Evolutionary conservation across 176 grass and related monocot genomes (phyloP).

Genomic region (Paspalum notatum): DNA sequence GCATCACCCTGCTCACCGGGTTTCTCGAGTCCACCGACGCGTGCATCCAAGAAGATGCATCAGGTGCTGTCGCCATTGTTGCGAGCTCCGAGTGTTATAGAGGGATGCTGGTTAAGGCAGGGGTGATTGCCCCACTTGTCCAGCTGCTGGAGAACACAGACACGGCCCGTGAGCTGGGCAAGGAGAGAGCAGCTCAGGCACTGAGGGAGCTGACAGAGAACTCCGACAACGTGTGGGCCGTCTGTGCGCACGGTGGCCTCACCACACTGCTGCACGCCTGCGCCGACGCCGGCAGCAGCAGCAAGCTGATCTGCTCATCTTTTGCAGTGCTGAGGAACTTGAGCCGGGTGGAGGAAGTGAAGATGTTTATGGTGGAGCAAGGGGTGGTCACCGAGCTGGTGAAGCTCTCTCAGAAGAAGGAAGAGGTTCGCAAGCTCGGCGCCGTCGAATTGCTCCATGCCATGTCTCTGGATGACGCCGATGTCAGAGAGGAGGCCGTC

Average conservation of each 20-base stretch:
- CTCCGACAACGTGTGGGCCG: conserved; percentile 93
- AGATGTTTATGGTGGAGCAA: conserved; percentile 78
- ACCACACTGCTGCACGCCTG: conserved; percentile 63
- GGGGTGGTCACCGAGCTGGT: conserved; percentile 63
- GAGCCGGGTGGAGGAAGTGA: conserved; percentile 76
- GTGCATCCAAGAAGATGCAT: conserved; percentile 62
- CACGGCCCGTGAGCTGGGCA: conserved; percentile 40
- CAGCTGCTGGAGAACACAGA: conserved; percentile 58
- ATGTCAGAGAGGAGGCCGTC: conserved; percentile 52
- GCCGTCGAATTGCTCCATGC: conserved; percentile 61
- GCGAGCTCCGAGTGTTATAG: conserved; percentile 54
- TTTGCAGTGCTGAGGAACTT: conserved; percentile 77
- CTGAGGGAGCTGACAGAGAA: conserved; percentile 84
- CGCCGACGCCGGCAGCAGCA: conserved; percentile 31
- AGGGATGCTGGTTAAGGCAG: conserved; percentile 65
- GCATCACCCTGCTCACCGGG: conserved; percentile 60
- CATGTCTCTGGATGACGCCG: conserved; percentile 64
- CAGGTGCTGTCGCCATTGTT: conserved; percentile 53
- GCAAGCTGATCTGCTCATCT: conserved; percentile 58
- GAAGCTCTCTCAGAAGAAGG: conserved; percentile 66
- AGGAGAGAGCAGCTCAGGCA: conserved; percentile 59
- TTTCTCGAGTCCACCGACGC: conserved; percentile 61
- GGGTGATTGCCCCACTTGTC: conserved; percentile 67
- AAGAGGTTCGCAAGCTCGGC: conserved; percentile 59
- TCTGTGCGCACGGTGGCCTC: conserved; percentile 84